These are phyloP conservation scores for Jamesozyma jinghongensis DNA, from an alignment of 805 yeast species.

Conservation along the genomic window DNA sequence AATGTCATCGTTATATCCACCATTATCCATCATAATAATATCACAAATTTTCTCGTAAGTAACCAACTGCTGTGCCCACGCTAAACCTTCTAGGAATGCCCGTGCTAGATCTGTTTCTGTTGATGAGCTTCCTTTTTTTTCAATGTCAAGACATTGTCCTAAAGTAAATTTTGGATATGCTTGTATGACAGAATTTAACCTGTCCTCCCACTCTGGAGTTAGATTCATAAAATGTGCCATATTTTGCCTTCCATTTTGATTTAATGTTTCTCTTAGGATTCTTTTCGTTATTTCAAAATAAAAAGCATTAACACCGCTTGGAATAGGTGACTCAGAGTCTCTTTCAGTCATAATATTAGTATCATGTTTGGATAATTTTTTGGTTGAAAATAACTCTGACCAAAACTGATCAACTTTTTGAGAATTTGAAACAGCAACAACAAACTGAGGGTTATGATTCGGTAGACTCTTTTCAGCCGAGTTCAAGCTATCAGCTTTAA, in stretches of 20 bases:
- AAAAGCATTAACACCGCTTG: too few relatives aligned
- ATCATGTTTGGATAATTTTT: background rate
- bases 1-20: background rate
- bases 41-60: background rate
- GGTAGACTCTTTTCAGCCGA: background rate
- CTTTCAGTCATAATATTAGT: background rate
- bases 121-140: background rate
- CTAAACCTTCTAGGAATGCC: background rate
- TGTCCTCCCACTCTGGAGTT: conserved; percentile 6
- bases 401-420: background rate
- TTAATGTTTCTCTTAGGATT: background rate
- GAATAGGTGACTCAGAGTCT: too few relatives aligned
- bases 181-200: conserved; percentile 2
- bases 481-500: background rate
- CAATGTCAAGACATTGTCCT: conserved; percentile 6
- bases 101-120: background rate
- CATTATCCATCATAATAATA: background rate
- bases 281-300: background rate
- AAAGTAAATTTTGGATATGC: conserved; percentile 5
- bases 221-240: background rate
- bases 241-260: background rate
- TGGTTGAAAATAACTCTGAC: background rate
- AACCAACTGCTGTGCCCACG: background rate
- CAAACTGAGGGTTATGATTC: background rate
- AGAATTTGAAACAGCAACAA: background rate